Conservation (phyloP, 2,329 filamentous ascomycete genomes). For the Colletotrichum acutatum region DNA sequence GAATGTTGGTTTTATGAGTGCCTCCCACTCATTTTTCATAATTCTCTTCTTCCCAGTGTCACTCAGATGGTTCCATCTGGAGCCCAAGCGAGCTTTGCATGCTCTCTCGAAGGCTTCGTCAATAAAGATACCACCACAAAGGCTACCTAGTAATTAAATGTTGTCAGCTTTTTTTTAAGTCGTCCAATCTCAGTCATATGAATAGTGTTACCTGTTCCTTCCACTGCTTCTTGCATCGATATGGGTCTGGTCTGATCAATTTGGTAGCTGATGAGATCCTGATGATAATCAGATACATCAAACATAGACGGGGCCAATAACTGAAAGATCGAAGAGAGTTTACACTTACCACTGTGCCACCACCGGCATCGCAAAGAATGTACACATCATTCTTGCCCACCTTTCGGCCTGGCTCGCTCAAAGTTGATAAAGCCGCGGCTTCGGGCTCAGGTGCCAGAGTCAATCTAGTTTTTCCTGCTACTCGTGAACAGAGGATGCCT, state of each 20-base stretch:
- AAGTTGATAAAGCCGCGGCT: slow-evolving; percentile 52
- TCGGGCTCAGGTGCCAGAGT: slow-evolving; percentile 55
- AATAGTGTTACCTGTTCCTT: slow-evolving; percentile 45
- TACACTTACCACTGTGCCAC: slow-evolving; percentile 43
- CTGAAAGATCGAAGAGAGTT: neutral
- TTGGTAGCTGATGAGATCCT: slow-evolving; percentile 54
- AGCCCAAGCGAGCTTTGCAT: slow-evolving; percentile 29
- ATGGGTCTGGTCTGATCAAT: slow-evolving; percentile 40
- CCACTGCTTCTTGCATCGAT: slow-evolving; percentile 48
- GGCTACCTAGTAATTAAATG: slow-evolving; percentile 40
- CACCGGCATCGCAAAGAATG: slow-evolving; percentile 50
- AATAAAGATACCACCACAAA: slow-evolving; percentile 53
- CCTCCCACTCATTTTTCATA: slow-evolving; percentile 40
- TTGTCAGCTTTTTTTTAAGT: no score
- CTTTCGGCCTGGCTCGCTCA: slow-evolving; percentile 39
- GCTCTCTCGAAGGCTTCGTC: slow-evolving; percentile 50
- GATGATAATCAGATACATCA: neutral
- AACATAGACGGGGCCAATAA: no score
- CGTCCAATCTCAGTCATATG: no score
- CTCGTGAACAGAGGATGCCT: slow-evolving; percentile 47
- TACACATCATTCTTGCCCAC: slow-evolving; percentile 38
- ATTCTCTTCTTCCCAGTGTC: neutral
- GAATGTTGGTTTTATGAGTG: slow-evolving; percentile 40
- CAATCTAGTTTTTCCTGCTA: slow-evolving; percentile 43
- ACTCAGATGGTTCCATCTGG: slow-evolving; percentile 16